Percentiles rank a stretch among this genome's conserved stretches.
phyloP scores from a whole-genome alignment of 2,329 filamentous ascomycete species.

The Sarocladium brachiariae region DNA sequence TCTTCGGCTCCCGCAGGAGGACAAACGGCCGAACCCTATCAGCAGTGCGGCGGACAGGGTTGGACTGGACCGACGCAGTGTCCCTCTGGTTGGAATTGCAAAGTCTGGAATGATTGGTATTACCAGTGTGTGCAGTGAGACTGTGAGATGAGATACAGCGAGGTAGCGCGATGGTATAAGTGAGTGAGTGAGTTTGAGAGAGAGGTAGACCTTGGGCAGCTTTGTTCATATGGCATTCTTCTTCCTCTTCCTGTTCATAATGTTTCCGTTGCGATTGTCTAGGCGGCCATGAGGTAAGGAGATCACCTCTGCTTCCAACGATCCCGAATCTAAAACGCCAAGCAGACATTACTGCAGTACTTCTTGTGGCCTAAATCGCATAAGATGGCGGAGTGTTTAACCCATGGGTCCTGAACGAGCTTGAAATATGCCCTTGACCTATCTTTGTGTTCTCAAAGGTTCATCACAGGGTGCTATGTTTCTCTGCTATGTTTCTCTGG shows the following conservation, averaged over 20 bases:
- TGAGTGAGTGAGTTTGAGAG: background rate
- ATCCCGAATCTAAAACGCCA: background rate
- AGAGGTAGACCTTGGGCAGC: background rate
- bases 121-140: constrained; percentile 5
- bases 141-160: background rate
- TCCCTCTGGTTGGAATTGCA: constrained; percentile 3
- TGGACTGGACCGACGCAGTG: constrained; percentile 6
- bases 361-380: too few species aligned
- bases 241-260: background rate
- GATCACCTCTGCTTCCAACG: background rate
- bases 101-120: constrained; percentile 4
- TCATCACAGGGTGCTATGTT: too few species aligned
- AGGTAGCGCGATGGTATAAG: background rate
- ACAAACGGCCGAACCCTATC: background rate
- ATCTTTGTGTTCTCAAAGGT: too few species aligned
- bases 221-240: constrained; percentile 2
- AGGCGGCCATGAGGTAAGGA: background rate
- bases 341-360: background rate
- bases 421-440: too few species aligned
- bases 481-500: too few species aligned
- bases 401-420: too few species aligned
- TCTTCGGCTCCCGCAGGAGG: constrained; percentile 6
- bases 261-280: background rate
- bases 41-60: constrained; percentile 5
- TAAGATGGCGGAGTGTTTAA: too few species aligned